Percentiles rank a stretch among this genome's conserved stretches.
phyloP scores from a whole-genome alignment of 192 early-diverging fungal genomes.

The Coemansia sp. region DNA sequence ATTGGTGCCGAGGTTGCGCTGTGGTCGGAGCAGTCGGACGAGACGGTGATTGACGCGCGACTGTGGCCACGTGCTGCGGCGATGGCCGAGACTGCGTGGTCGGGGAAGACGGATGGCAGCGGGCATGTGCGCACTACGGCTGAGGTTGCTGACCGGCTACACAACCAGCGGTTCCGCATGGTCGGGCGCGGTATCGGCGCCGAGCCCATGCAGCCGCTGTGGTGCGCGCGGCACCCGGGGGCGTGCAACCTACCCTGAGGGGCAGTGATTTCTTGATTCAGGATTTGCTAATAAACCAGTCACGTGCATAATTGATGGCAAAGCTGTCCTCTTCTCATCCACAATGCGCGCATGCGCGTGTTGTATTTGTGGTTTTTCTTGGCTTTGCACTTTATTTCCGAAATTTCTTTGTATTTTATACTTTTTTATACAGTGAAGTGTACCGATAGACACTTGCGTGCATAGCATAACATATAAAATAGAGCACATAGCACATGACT shows the following conservation, averaged over 20 bases:
- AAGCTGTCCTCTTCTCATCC: no score
- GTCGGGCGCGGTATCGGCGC: constrained; percentile 63
- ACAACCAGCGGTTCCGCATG: constrained; percentile 71
- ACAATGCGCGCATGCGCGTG: neutral
- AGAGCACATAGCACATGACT: constrained; percentile 8
- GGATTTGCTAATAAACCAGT: neutral
- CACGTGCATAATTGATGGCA: neutral
- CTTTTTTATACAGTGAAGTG: no score
- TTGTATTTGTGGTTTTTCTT: neutral
- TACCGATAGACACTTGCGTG: no score
- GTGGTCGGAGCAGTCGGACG: constrained; percentile 70
- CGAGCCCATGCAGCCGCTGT: constrained; percentile 72
- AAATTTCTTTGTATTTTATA: no score
- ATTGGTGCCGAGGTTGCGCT: constrained; percentile 68
- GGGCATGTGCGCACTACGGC: constrained; percentile 55
- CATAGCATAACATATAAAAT: neutral
- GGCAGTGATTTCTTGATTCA: neutral
- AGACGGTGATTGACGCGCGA: constrained; percentile 55
- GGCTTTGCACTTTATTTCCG: no score
- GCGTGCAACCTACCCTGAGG: constrained; percentile 35
- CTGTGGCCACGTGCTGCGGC: constrained; percentile 72
- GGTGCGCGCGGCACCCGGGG: constrained; percentile 66
- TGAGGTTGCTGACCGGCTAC: constrained; percentile 63
- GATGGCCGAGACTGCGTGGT: constrained; percentile 68
- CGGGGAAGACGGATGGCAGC: constrained; percentile 56